These are phyloP conservation scores for Glutinoglossum americanum DNA, from an alignment of 495 filamentous ascomycete species.

Conservation along the genomic window DNA sequence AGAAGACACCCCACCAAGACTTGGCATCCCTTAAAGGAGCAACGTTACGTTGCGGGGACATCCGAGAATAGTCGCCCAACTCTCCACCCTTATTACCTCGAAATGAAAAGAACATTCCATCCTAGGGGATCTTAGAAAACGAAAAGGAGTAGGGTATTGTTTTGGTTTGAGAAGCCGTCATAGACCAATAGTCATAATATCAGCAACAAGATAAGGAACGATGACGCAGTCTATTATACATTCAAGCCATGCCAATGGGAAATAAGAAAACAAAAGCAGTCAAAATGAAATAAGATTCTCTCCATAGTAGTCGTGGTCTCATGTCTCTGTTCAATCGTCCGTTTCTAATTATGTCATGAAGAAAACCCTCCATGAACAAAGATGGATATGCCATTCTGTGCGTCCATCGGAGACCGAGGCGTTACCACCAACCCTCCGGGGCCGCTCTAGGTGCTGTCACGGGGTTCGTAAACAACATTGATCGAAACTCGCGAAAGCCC, in stretches of 20 bases:
- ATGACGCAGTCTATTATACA: too few species aligned
- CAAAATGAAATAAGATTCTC: neutral
- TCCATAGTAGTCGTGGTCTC: neutral
- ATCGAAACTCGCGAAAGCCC: neutral
- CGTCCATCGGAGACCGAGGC: neutral
- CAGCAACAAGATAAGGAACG: neutral
- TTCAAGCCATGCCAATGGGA: too few species aligned
- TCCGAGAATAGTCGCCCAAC: neutral
- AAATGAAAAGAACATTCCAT: neutral
- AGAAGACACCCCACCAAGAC: neutral
- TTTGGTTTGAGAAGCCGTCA: neutral
- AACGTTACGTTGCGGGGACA: neutral
- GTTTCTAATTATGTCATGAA: neutral
- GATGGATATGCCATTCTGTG: too few species aligned
- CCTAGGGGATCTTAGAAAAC: neutral
- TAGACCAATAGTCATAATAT: too few species aligned
- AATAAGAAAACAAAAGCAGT: neutral
- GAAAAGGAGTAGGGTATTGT: neutral
- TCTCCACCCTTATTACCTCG: neutral
- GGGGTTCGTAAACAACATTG: neutral
- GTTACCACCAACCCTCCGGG: neutral
- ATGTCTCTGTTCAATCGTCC: neutral
- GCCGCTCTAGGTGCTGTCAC: neutral
- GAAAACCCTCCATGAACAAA: too few species aligned
- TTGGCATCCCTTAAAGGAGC: neutral